phyloP scores from a whole-genome alignment of 495 filamentous ascomycete species.

The Cercophora samala region DNA sequence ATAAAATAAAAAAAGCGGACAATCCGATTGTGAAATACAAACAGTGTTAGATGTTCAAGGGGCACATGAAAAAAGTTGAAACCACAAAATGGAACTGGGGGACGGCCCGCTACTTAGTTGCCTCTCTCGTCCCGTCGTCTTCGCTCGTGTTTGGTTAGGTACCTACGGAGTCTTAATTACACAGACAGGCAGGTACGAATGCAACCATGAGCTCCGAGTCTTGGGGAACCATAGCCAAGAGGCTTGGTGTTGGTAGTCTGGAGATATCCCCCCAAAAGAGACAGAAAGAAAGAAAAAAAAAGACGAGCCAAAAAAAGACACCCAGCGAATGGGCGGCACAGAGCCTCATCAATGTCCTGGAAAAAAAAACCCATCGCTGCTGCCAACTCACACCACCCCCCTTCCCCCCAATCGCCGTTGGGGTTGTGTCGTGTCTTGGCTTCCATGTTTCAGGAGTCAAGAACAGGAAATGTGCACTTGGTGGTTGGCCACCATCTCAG shows the following conservation, averaged over 20 bases:
- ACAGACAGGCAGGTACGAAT: neutral
- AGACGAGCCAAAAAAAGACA: neutral
- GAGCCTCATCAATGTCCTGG: neutral
- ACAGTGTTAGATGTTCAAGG: neutral
- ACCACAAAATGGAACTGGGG: slow-evolving; percentile 2
- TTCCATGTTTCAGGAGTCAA: neutral
- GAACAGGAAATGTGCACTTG: neutral
- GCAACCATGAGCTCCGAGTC: neutral
- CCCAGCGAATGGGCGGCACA: neutral
- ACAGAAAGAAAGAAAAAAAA: neutral
- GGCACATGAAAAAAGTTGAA: neutral
- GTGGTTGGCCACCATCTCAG: neutral
- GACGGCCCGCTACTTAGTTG: slow-evolving; percentile 4
- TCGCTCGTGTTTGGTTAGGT: neutral
- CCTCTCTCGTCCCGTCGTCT: neutral
- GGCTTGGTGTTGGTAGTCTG: neutral
- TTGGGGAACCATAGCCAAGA: neutral
- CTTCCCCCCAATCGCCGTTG: neutral
- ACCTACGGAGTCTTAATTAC: neutral
- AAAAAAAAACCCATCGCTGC: too few relatives aligned
- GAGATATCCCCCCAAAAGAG: neutral
- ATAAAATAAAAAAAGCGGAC: neutral
- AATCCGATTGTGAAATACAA: neutral
- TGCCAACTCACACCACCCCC: too few relatives aligned
- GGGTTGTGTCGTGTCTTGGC: neutral